Conservation (phyloP, 768 basidiomycete genomes). For the Amyloporia xantha region DNA sequence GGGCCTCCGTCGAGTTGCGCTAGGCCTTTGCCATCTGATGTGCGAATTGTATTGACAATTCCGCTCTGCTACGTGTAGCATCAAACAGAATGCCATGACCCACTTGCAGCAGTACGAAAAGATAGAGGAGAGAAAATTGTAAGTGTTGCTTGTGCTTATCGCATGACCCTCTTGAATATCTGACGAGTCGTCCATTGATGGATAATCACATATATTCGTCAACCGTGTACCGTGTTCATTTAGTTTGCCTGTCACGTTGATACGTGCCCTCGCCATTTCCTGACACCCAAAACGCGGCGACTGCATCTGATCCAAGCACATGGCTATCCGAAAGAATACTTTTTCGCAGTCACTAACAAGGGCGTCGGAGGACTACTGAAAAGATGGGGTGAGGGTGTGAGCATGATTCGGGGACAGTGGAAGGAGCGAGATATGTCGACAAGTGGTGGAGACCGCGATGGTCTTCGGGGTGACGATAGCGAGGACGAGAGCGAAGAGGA, state of each 20-base stretch:
- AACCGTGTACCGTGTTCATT: too few relatives aligned
- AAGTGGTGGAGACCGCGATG: too few relatives aligned
- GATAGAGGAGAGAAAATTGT: slow-evolving; percentile 86
- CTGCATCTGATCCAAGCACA: slow-evolving; percentile 80
- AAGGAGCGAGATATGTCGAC: slow-evolving; percentile 36
- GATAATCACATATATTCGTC: neutral
- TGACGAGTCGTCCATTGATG: neutral
- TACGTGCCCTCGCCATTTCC: slow-evolving; percentile 53
- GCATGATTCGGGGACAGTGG: slow-evolving; percentile 71
- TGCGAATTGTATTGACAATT: neutral
- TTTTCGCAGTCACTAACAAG: slow-evolving; percentile 88
- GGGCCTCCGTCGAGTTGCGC: neutral
- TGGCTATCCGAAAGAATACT: slow-evolving; percentile 82
- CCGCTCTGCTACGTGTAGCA: too few relatives aligned
- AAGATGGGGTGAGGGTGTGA: slow-evolving; percentile 80
- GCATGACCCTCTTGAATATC: neutral
- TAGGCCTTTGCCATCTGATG: neutral
- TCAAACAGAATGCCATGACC: slow-evolving; percentile 85
- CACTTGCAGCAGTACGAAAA: slow-evolving; percentile 66
- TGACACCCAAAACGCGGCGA: slow-evolving; percentile 67
- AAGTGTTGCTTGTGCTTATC: slow-evolving; percentile 20
- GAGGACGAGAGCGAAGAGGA: slow-evolving; percentile 19
- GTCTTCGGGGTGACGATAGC: slow-evolving; percentile 21
- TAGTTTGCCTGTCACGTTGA: slow-evolving; percentile 78
- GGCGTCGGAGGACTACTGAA: slow-evolving; percentile 76